Evolutionary conservation across 176 grass and related monocot species (phyloP), one percentile per base, ranked within the genome.

Genomic region (Raddia guianensis): DNA sequence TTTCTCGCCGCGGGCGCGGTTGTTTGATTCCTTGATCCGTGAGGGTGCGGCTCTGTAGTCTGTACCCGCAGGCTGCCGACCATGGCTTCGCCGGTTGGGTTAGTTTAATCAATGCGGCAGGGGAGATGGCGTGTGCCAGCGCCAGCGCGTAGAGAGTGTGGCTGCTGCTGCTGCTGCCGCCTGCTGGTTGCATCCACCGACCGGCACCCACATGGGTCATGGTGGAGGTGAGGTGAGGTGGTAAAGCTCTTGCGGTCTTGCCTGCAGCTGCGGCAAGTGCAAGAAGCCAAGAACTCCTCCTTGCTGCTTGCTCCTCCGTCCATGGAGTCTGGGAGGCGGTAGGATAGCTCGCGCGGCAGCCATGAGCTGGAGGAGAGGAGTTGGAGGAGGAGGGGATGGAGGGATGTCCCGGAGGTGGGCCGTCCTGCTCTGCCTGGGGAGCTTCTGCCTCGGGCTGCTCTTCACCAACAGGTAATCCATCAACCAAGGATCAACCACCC

Each of bases 381-480:
- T 73, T 14, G 83, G 79, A 3, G 70, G 70, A 35, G 82, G 51
- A 16, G 86, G 55, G 1, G 87, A 83, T 50, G 89, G 80, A 8
- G 89, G 89, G 35, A 82, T 91, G 47, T 88, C 92, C 47, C 87
- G 79, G 65, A 87, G 85, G 54, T 93, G 96, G 90, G 86, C 90
- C 57, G 44, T 98, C 58, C 83, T 98, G 74, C 86, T 98, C 84
- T 98, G 96, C 90, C 84, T 98, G 72, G 92, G 96, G 44, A 93
- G 92, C 92, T 98, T 98, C 84, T 95, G 90, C 89, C 82, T 94
- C 61, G 96, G 96, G 3, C 82, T 98, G 16, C 81, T 98, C 92
- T 98, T 98, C 86, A 98, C 96, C 65, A 95, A 91, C 83, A 93
- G 90, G 96, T 98, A 56, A 59, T 12, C 44, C 16, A 20, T 73